Evolutionary conservation across 345 rosid species (phyloP).

Genomic region (Zanthoxylum bungeanum): DNA sequence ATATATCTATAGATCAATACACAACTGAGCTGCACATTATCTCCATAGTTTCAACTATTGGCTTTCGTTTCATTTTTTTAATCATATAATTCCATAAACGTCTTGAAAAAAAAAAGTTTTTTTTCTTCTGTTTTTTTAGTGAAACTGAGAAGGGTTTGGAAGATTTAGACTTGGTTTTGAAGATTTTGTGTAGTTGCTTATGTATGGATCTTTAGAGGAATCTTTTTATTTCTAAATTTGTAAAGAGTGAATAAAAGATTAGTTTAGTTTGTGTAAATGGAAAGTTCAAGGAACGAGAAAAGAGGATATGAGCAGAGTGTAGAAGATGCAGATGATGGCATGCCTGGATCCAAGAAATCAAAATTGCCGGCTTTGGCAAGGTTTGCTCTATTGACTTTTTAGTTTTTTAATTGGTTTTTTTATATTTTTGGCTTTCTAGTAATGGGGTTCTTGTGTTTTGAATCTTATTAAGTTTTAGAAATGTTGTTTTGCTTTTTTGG

Average conservation of each 20-base stretch:
- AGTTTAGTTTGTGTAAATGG: constrained; percentile 47
- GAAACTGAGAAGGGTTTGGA: not conserved
- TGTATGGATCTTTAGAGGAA: constrained; percentile 23
- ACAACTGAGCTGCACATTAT: not conserved
- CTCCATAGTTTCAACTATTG: constrained; percentile 6
- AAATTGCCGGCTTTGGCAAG: constrained; percentile 88
- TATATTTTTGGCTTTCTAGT: no score
- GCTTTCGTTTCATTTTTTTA: not conserved
- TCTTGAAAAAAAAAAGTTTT: not conserved
- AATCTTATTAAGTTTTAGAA: not conserved
- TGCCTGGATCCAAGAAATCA: constrained; percentile 63
- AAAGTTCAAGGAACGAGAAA: constrained; percentile 61
- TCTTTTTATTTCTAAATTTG: constrained; percentile 19
- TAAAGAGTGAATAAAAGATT: constrained; percentile 15
- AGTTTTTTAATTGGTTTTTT: not conserved
- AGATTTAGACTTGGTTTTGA: no score
- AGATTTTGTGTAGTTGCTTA: constrained; percentile 21
- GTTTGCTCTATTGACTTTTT: constrained; percentile 29
- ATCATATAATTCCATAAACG: constrained; percentile 7
- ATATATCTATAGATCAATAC: constrained; percentile 19
- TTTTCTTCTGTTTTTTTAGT: no score
- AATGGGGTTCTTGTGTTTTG: no score
- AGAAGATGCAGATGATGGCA: constrained; percentile 43
- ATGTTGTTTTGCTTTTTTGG: not conserved
- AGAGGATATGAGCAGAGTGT: constrained; percentile 50